Base-by-base conservation (phyloP, 345 rosid genomes). In the Schrenkiella parvula region DNA sequence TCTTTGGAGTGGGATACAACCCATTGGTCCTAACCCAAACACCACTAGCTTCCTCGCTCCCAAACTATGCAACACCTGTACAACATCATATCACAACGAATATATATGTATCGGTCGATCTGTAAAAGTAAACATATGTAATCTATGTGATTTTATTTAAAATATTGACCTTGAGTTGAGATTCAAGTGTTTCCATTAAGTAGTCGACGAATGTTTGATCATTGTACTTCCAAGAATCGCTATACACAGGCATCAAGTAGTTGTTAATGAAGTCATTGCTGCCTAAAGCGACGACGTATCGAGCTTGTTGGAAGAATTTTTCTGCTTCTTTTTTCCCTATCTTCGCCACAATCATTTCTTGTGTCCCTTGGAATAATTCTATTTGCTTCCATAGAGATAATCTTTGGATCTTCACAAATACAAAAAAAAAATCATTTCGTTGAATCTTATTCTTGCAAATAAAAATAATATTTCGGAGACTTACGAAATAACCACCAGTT, bases 211-310 rank as follows among this genome's bases (percentile, higher is more conserved):
- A 95, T 34, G 81, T 78, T 66, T 87, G 75, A 48, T 95, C 99
- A 44, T 82, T 87, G 86, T 91, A 95, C 3, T 72, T 88, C 97
- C 93, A 91, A 0, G 97, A 95, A 38, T 91, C 99, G 18, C 85
- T 79, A 63, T 88, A 88, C 66, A 95, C 85, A 2, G 97, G 97
- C 89, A 90, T 91, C 72, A 95, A 82, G 84, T 86, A 95, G 73
- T 95, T 91, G 87, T 95, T 95, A 15, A 95, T 95, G 87, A 91
- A 95, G 87, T 95, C 99, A 71, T 95, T 95, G 81, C 97, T 95
- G 22, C 99, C 99, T 48, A 95, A 67, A 17, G 99, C 96, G 29
- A 89, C 95, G 21, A 95, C 95, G 31, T 85, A 95, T 54, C 77
- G 54, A 1, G 86, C 85, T 19, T 83, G 85, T 67, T 80, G 79